phyloP scores from a whole-genome alignment of 2,329 filamentous ascomycete species.

The Xylariales sp. region DNA sequence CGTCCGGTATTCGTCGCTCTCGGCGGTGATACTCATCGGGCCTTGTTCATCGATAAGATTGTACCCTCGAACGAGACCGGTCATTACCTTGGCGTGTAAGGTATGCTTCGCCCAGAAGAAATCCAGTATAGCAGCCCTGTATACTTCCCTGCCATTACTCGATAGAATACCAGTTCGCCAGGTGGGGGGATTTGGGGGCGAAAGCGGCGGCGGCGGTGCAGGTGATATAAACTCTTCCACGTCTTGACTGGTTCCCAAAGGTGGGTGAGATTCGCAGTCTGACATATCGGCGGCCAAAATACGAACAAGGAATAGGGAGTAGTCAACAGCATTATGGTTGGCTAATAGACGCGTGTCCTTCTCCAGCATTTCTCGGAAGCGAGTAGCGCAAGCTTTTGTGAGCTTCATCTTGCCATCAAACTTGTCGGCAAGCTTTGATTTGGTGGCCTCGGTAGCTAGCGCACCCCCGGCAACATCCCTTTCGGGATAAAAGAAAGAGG shows the following conservation, averaged over 20 bases:
- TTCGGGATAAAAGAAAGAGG: slow-evolving; percentile 80
- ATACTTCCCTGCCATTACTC: slow-evolving; percentile 72
- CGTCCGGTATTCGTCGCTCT: slow-evolving; percentile 73
- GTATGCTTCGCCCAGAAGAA: slow-evolving; percentile 85
- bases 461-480: slow-evolving; percentile 74
- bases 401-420: slow-evolving; percentile 75
- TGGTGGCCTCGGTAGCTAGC: slow-evolving; percentile 72
- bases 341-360: slow-evolving; percentile 73
- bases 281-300: slow-evolving; percentile 45
- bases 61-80: slow-evolving; percentile 71
- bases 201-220: slow-evolving; percentile 51
- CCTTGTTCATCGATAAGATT: slow-evolving; percentile 73
- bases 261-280: slow-evolving; percentile 58
- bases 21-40: slow-evolving; percentile 80
- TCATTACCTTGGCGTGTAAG: slow-evolving; percentile 73
- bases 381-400: slow-evolving; percentile 63
- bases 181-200: slow-evolving; percentile 52
- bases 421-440: slow-evolving; percentile 73
- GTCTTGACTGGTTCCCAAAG: slow-evolving; percentile 47
- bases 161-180: slow-evolving; percentile 74
- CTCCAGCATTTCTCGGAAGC: slow-evolving; percentile 66
- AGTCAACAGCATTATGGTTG: slow-evolving; percentile 75
- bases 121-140: slow-evolving; percentile 75
- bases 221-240: slow-evolving; percentile 40
- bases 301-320: slow-evolving; percentile 78